A percentile compares a stretch with the other conserved stretches of the same genome.
phyloP scores from a whole-genome alignment of 2,329 filamentous ascomycete species.

The Aspergillaceae sp. region DNA sequence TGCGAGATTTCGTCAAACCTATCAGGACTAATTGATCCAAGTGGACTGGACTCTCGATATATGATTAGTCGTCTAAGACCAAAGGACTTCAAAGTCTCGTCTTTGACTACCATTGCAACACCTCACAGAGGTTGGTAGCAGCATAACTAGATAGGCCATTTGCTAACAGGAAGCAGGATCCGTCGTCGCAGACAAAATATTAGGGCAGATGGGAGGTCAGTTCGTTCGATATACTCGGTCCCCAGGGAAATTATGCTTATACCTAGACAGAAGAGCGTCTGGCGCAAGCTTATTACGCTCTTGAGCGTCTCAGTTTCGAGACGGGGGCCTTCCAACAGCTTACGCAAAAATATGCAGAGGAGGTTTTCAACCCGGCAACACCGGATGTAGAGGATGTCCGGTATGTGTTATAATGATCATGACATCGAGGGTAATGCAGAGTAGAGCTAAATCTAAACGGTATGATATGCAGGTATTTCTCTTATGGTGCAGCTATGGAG shows the following conservation, averaged over 20 bases:
- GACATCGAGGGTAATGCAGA: not conserved
- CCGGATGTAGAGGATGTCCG: conserved; percentile 47
- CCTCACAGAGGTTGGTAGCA: conserved; percentile 45
- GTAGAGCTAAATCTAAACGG: conserved; percentile 2
- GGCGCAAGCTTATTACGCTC: conserved; percentile 47
- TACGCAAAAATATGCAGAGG: conserved; percentile 49
- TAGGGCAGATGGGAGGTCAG: conserved; percentile 49
- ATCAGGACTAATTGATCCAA: conserved; percentile 17
- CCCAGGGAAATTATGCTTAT: not conserved
- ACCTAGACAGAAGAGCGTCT: conserved; percentile 41
- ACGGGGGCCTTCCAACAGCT: conserved; percentile 55
- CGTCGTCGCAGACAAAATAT: conserved; percentile 54
- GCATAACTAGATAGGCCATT: not conserved
- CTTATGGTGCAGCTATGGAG: conserved; percentile 52
- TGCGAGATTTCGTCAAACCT: not conserved
- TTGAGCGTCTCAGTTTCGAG: conserved; percentile 48
- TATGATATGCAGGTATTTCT: conserved; percentile 43
- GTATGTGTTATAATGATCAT: conserved; percentile 19
- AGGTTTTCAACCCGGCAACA: conserved; percentile 52
- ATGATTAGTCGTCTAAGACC: conserved; percentile 54
- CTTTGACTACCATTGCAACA: conserved; percentile 54
- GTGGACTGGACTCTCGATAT: conserved; percentile 55
- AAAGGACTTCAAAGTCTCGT: conserved; percentile 65
- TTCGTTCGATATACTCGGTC: conserved; percentile 1
- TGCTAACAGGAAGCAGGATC: conserved; percentile 36